phyloP scores from a whole-genome alignment of 2,329 filamentous ascomycete species.

The Teratosphaeria epicoccoides region DNA sequence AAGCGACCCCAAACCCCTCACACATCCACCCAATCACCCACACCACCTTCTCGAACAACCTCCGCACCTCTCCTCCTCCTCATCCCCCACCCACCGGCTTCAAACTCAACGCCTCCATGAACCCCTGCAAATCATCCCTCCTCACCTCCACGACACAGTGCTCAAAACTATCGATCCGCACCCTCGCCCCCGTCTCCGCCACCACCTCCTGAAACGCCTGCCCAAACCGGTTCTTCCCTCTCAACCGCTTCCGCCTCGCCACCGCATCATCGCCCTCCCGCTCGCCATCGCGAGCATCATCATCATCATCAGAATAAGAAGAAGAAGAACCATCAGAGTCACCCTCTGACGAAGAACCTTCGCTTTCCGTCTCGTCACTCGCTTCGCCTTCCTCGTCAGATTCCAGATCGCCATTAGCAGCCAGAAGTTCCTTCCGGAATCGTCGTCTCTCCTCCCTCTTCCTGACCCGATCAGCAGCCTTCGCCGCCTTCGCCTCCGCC shows the following conservation, averaged over 20 bases:
- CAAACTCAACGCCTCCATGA: constrained; percentile 83
- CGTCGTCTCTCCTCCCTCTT: constrained; percentile 27
- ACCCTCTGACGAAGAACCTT: neutral
- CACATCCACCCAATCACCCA: neutral
- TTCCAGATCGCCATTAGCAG: constrained; percentile 41
- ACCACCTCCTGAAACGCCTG: constrained; percentile 94
- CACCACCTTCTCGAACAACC: too few species aligned
- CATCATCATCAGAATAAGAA: neutral
- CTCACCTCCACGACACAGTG: constrained; percentile 96
- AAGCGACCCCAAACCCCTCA: too few species aligned
- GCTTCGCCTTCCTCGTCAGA: constrained; percentile 36
- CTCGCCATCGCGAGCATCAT: constrained; percentile 30
- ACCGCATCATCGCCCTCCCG: constrained; percentile 35
- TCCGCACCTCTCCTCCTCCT: too few species aligned
- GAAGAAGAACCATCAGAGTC: neutral
- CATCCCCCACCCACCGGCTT: constrained; percentile 73
- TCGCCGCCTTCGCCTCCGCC: constrained; percentile 45
- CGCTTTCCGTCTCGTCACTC: constrained; percentile 33
- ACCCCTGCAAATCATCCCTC: constrained; percentile 85
- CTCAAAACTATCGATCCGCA: constrained; percentile 93
- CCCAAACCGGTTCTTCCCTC: constrained; percentile 72
- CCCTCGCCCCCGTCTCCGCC: constrained; percentile 75
- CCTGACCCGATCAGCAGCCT: constrained; percentile 32
- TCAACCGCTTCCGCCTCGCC: constrained; percentile 42
- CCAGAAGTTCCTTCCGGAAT: constrained; percentile 49